Base-by-base conservation (phyloP, 192 early-diverging fungal species). In the Gamsiella multidivaricata region DNA sequence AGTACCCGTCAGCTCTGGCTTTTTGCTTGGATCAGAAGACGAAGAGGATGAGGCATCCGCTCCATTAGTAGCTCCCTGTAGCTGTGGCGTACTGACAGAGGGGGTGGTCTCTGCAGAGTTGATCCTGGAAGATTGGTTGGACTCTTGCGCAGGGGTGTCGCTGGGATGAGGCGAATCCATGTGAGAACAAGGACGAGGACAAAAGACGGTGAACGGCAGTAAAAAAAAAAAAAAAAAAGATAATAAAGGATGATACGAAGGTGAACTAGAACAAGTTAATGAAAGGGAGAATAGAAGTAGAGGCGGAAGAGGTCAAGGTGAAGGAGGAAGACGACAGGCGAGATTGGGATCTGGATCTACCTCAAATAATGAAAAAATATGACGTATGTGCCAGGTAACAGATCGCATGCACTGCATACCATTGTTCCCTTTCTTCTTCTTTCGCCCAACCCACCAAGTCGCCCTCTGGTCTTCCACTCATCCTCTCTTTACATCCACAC, bases 151-250 rank as follows among this genome's bases (percentile, higher is more conserved):
- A 9, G 70, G 70, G 10, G 70, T 65, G 32, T 54, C 70, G 34
- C 49, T 65, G 23, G 55, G 41, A n/a, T 54, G 52, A 31, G 70
- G 70, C 20, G 62, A 73, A 59, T 73, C 70, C 70, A 73, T 73
- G 9, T 43, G 8, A 47, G 22, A 29, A 26, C 26, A 14, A 18
- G 46, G 17, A 8, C 12, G 0, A 31, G 20, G 49, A 55, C 2
- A 33, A 51, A 20, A 50, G 7, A 12, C 6, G 26, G 4, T 17
- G 34, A 22, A 41, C 7, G 25, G 34, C 39, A 34, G 12, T 50
- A 51, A 37, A 31, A 18, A 25, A 23, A 46, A 37, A n/a, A 33
- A 41, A 23, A 18, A 41, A 22, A 49, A 8, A 20, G 10, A 31
- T 17, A 37, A 9, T 18, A 39, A 36, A 49, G 18, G 37, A 26